Evolutionary conservation across 768 basidiomycete genomes (phyloP), one percentile per base, ranked within the genome.

Genomic region (Brasilioporus rufonigricans): DNA sequence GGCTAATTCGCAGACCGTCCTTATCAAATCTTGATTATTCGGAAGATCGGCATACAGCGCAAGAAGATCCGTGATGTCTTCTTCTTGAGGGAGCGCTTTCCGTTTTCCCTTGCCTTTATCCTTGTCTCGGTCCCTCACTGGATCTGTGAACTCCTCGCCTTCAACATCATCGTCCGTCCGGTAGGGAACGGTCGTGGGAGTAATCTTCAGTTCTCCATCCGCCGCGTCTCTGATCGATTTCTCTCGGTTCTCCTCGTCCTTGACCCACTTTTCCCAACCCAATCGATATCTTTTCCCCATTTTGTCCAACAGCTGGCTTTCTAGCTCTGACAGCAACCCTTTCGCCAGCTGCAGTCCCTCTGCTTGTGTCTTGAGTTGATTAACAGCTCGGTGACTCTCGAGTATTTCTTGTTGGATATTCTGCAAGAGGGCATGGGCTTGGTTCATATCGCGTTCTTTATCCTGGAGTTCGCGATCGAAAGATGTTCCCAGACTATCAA

Each of bases 211-310:
- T 47, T 81, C 75, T 6, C 88, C 89, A 48, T 79, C 79, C 1
- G 82, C 80, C 2, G 76, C 82, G 38, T 83, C 83, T 45, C 86
- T 80, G 59, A 91, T 84, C 2, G 71, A 69, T 56, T 76, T 81
- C 73, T 96, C 93, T 26, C 94, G 80, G 32, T 74, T 75, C 65
- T 91, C 88, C 73, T 98, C 91, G 53, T 89, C 88, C 60, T 85
- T 85, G 21, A 90, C 73, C 94, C 96, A 98, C 62, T 89, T 91
- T 68, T 96, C 92, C 87, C 89, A 98, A 3, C 94, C 96, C 24
- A 88, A 65, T 47, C 90, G 80, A 73, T 92, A 93, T 59, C 89
- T 77, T 62, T 80, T 80, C 19, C 86, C 89, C 85, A 97, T 91
- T 72, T 89, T 92, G 8, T 74, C 74, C 26, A 79, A 73, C 29